Evolutionary conservation across 371 early-diverging fungal species (phyloP).

Genomic region (Mortierella polycephala): DNA sequence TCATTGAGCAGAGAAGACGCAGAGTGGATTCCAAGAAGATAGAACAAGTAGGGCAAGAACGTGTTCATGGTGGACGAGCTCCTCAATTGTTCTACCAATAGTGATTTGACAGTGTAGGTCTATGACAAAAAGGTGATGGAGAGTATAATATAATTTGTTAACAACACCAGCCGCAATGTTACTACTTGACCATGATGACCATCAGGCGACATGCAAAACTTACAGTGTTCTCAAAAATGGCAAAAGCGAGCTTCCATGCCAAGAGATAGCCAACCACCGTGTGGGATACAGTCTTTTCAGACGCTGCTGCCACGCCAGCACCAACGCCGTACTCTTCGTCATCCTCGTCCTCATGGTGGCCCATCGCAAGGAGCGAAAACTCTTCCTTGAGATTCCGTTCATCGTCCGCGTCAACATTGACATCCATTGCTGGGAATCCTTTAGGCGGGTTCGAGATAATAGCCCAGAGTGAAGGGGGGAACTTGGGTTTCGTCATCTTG

Average conservation of each 20-base stretch:
- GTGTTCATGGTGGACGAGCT: slow-evolving; percentile 61
- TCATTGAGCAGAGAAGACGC: slow-evolving; percentile 26
- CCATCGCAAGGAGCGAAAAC: slow-evolving; percentile 29
- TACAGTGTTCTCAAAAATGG: slow-evolving; percentile 86
- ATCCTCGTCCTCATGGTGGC: slow-evolving; percentile 27
- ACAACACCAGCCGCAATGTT: not conserved
- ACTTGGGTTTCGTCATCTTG: slow-evolving; percentile 42
- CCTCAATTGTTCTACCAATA: slow-evolving; percentile 72
- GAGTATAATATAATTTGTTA: not conserved
- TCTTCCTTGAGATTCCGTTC: slow-evolving; percentile 25
- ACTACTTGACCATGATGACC: no score
- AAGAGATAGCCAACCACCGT: slow-evolving; percentile 73
- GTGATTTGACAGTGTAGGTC: slow-evolving; percentile 81
- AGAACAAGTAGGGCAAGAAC: slow-evolving; percentile 72
- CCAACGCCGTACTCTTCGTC: slow-evolving; percentile 47
- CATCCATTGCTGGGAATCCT: slow-evolving; percentile 53
- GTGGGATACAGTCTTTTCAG: slow-evolving; percentile 48
- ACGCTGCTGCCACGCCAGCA: slow-evolving; percentile 38
- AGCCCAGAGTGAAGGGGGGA: slow-evolving; percentile 48
- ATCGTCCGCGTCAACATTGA: slow-evolving; percentile 49
- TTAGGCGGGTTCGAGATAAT: slow-evolving; percentile 42
- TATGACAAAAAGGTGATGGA: slow-evolving; percentile 33
- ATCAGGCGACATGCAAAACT: slow-evolving; percentile 20
- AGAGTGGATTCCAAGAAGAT: slow-evolving; percentile 72
- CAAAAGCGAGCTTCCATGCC: slow-evolving; percentile 79